A percentile compares a stretch with the other conserved stretches of the same genome.
phyloP scores from a whole-genome alignment of 1,139 yeast genomes.

The Eremothecium cymbalariae region DNA sequence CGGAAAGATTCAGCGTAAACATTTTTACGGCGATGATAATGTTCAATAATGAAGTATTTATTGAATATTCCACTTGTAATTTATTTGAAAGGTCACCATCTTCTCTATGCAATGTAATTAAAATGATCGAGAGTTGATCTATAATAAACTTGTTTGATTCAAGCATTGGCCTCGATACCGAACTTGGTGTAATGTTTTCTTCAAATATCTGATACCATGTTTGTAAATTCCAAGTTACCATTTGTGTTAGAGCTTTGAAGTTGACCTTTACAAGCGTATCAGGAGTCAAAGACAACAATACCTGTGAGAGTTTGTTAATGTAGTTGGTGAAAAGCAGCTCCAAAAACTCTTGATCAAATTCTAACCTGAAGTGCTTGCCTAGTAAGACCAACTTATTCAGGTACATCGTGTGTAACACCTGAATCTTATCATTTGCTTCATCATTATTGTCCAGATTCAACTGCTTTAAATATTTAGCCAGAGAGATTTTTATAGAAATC shows the following conservation, averaged over 20 bases:
- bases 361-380: constrained; percentile 25
- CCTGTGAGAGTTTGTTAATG: constrained; percentile 14
- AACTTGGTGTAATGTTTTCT: constrained; percentile 7
- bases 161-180: constrained; percentile 8
- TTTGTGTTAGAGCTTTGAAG: constrained; percentile 23
- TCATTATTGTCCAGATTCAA: constrained; percentile 6
- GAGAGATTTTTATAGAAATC: constrained; percentile 18
- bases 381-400: constrained; percentile 25
- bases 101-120: constrained; percentile 10
- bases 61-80: constrained; percentile 16
- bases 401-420: constrained; percentile 12
- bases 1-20: constrained; percentile 27
- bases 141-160: constrained; percentile 7
- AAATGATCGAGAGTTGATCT: constrained; percentile 10
- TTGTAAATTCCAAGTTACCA: constrained; percentile 26
- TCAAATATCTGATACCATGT: constrained; percentile 23
- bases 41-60: constrained; percentile 24
- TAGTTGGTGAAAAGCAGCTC: constrained; percentile 16
- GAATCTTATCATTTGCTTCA: constrained; percentile 12
- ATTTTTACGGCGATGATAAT: constrained; percentile 29
- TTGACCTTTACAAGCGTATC: constrained; percentile 16
- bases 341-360: constrained; percentile 19
- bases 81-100: constrained; percentile 5
- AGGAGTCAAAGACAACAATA: constrained; percentile 11
- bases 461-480: constrained; percentile 21